Percentiles rank a stretch among this genome's conserved stretches.
Conservation (phyloP, 352 stramenopile species). For the Phytophthora foliorum region DNA sequence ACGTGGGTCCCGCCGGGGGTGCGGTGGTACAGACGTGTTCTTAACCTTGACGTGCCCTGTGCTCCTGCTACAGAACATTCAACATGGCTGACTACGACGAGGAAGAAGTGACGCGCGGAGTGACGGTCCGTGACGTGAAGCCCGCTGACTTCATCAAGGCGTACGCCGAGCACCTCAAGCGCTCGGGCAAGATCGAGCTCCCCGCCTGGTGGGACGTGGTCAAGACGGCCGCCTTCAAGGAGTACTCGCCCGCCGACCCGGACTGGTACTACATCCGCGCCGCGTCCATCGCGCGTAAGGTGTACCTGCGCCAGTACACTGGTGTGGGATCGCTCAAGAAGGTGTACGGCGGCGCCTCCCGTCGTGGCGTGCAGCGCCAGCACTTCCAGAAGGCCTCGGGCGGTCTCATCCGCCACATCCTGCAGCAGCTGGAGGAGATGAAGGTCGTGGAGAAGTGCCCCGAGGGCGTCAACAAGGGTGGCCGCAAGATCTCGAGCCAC, state of each 20-base stretch:
- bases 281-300: constrained; percentile 97
- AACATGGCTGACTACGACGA: constrained; percentile 88
- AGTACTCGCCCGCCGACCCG: constrained; percentile 97
- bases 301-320: constrained; percentile 98
- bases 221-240: constrained; percentile 98
- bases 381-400: constrained; percentile 96
- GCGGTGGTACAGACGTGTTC: constrained; percentile 94
- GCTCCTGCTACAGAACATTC: constrained; percentile 35
- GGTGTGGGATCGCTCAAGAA: constrained; percentile 98
- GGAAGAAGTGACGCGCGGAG: constrained; percentile 85
- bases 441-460: constrained; percentile 98
- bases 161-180: constrained; percentile 99
- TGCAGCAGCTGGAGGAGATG: constrained; percentile 98
- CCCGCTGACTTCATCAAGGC: constrained; percentile 98
- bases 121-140: constrained; percentile 98
- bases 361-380: constrained; percentile 94
- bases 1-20: constrained; percentile 51
- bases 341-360: constrained; percentile 96
- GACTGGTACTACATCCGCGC: constrained; percentile 99
- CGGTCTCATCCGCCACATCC: constrained; percentile 98
- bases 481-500: constrained; percentile 96
- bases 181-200: constrained; percentile 98
- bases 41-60: constrained; percentile 62
- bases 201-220: constrained; percentile 98
- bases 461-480: constrained; percentile 93